Evolutionary conservation across 371 early-diverging fungal species (phyloP).

Genomic region (Cokeromyces recurvatus): DNA sequence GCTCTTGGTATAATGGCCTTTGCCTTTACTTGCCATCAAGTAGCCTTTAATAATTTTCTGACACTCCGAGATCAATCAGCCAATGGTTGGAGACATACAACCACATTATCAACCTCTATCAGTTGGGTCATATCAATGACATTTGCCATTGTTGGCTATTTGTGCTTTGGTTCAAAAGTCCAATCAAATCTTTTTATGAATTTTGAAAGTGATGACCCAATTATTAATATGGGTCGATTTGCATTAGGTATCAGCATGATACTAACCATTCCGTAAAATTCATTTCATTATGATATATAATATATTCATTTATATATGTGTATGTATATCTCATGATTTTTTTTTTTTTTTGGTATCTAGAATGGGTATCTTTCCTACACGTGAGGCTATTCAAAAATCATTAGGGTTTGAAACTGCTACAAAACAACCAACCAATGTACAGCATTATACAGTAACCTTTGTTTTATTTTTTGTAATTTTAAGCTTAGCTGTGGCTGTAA

Average conservation of each 20-base stretch:
- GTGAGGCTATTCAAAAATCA: slow-evolving; percentile 49
- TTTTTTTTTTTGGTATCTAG: background rate
- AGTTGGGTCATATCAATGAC: slow-evolving; percentile 51
- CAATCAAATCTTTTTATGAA: slow-evolving; percentile 55
- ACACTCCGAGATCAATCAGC: slow-evolving; percentile 42
- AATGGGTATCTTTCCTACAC: slow-evolving; percentile 50
- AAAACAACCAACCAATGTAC: slow-evolving; percentile 31
- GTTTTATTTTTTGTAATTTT: slow-evolving; percentile 30
- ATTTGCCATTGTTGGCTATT: slow-evolving; percentile 53
- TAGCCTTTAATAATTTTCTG: slow-evolving; percentile 52
- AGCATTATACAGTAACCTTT: slow-evolving; percentile 44
- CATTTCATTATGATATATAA: too few species aligned
- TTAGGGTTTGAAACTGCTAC: slow-evolving; percentile 44
- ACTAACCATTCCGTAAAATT: slow-evolving; percentile 47
- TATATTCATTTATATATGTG: too few species aligned
- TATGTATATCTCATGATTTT: background rate
- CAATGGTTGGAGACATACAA: slow-evolving; percentile 42
- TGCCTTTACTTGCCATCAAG: slow-evolving; percentile 58
- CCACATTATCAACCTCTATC: slow-evolving; percentile 37
- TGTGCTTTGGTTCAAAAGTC: slow-evolving; percentile 50
- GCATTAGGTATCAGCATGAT: slow-evolving; percentile 52
- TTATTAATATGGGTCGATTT: slow-evolving; percentile 53
- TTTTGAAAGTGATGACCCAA: slow-evolving; percentile 46
- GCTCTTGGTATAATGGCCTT: slow-evolving; percentile 62
- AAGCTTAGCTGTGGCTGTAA: slow-evolving; percentile 32